Conservation (phyloP, 2,329 filamentous ascomycete species). For the Ophiosphaerella narmari region DNA sequence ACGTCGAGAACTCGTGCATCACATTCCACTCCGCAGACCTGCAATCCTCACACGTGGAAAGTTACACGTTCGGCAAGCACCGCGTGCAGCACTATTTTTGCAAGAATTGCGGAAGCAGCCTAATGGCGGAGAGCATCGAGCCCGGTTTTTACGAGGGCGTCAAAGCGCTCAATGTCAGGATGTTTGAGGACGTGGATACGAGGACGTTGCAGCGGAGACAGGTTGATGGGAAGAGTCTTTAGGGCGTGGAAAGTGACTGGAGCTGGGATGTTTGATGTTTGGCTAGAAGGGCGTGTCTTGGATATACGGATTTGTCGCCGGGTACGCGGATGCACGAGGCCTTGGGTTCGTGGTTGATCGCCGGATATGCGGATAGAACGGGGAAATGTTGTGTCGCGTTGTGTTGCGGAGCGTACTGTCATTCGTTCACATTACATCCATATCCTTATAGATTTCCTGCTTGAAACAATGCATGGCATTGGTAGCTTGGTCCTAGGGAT, state of each 20-base stretch:
- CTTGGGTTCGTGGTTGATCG: no score
- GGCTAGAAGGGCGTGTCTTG: not conserved
- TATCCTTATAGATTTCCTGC: no score
- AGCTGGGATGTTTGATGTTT: not conserved
- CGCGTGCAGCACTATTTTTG: constrained; percentile 39
- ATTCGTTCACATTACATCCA: no score
- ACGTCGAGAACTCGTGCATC: constrained; percentile 30
- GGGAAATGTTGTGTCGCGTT: no score
- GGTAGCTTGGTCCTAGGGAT: no score
- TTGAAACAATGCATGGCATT: no score
- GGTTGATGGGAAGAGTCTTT: constrained; percentile 27
- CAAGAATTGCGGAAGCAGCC: constrained; percentile 31
- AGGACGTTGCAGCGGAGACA: constrained; percentile 22
- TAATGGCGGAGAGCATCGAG: constrained; percentile 33
- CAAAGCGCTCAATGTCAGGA: constrained; percentile 35
- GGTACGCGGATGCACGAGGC: no score
- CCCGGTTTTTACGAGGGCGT: constrained; percentile 34
- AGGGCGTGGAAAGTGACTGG: not conserved
- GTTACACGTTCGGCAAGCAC: constrained; percentile 34
- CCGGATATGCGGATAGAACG: no score
- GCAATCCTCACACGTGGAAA: constrained; percentile 6
- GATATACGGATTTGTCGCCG: not conserved
- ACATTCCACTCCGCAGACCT: constrained; percentile 21
- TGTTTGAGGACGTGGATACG: constrained; percentile 34
- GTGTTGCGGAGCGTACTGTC: no score